A percentile compares a stretch with the other conserved stretches of the same genome.
phyloP scores from a whole-genome alignment of 345 rosid genomes.

The Populus tremula region DNA sequence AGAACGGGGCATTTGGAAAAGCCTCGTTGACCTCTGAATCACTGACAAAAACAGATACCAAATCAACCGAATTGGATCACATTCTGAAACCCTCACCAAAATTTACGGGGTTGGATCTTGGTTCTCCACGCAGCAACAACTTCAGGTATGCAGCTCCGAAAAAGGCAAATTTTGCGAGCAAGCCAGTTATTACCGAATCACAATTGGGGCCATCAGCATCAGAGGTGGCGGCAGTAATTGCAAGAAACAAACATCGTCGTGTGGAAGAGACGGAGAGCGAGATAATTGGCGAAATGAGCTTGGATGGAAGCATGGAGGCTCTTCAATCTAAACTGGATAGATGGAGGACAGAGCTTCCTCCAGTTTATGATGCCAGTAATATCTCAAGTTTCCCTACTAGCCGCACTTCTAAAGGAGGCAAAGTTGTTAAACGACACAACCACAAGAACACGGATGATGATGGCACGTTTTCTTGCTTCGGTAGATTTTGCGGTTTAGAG shows the following conservation, averaged over 20 bases:
- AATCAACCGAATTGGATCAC: neutral
- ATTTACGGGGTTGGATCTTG: constrained; percentile 8
- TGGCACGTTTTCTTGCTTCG: constrained; percentile 63
- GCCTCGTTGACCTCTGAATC: constrained; percentile 4
- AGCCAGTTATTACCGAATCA: constrained; percentile 47
- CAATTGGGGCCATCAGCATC: constrained; percentile 88
- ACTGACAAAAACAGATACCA: neutral
- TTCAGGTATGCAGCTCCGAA: constrained; percentile 31
- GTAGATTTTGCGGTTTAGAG: constrained; percentile 63
- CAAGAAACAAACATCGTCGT: constrained; percentile 31
- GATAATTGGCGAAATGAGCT: constrained; percentile 46
- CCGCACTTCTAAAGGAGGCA: neutral
- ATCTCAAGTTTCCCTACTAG: constrained; percentile 35
- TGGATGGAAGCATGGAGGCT: constrained; percentile 71
- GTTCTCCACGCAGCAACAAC: neutral
- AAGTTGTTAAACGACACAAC: constrained; percentile 27
- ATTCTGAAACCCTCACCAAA: neutral
- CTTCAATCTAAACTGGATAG: constrained; percentile 72
- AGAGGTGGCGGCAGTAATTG: constrained; percentile 67
- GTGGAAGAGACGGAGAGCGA: constrained; percentile 54
- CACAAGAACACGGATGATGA: constrained; percentile 38
- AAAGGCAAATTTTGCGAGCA: constrained; percentile 24
- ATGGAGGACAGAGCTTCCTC: constrained; percentile 77
- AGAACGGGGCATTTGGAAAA: neutral
- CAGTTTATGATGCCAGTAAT: constrained; percentile 48